Conservation (phyloP, 2,329 filamentous ascomycete species). For the Aspergillus floridensis region DNA sequence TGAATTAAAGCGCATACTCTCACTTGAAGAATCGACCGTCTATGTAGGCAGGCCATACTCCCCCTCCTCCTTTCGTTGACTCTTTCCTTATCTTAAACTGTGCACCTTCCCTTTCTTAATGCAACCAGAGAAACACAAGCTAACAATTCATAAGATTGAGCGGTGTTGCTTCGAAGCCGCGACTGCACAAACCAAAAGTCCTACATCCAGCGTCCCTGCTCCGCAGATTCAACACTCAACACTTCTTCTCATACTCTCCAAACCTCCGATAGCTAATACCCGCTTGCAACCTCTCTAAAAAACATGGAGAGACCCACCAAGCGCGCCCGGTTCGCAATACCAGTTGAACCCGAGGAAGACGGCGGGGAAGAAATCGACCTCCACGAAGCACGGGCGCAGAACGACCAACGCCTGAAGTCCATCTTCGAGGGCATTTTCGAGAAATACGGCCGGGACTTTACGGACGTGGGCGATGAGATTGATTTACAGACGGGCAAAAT, state of each 20-base stretch:
- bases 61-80: not conserved
- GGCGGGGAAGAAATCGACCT: conserved; percentile 50
- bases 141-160: not conserved
- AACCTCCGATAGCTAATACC: not conserved
- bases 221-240: not conserved
- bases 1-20: not conserved
- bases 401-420: conserved; percentile 72
- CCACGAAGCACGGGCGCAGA: conserved; percentile 61
- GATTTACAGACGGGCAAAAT: conserved; percentile 78
- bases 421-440: conserved; percentile 84
- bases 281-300: not conserved
- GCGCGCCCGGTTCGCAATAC: conserved; percentile 53
- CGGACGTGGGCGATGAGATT: conserved; percentile 82
- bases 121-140: not conserved
- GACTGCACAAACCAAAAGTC: not conserved
- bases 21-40: not conserved
- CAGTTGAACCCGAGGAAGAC: conserved; percentile 23
- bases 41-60: not conserved
- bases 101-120: not conserved
- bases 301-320: conserved; percentile 49
- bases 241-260: not conserved
- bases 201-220: not conserved
- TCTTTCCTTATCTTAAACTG: not conserved
- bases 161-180: not conserved
- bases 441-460: conserved; percentile 83